Evolutionary conservation across 2,329 filamentous ascomycete genomes (phyloP), one percentile per base, ranked within the genome.

Genomic region (Phoma sp.): DNA sequence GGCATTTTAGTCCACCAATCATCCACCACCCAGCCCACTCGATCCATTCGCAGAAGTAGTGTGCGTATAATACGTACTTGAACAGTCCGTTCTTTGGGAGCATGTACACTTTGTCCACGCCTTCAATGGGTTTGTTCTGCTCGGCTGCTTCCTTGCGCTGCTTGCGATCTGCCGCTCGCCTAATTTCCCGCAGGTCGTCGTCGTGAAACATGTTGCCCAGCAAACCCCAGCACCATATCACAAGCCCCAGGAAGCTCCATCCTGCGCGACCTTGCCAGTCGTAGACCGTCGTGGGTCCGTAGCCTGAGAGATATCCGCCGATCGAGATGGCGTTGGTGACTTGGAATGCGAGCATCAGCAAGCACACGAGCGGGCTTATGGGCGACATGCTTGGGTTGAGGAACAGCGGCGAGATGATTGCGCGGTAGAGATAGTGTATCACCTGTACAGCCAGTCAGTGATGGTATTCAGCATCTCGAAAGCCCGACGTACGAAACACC

Each of bases 41-140:
- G 47, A 96, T 74, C 95, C 95, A 99, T 78, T 99, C 95, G 71
- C 88, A 90, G n/a, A 96, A 81, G 74, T 97, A 99, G 74, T 99
- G 95, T 62, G 95, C 92, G 74, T 89, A 96, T 54, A 98, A 82
- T 70, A 96, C 84, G 67, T 87, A 88, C 61, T 83, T 81, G 77
- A 98, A 99, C 42, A 96, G 77, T 0, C 93, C 92, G 43, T 88
- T 88, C 68, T 91, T 81, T 0, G 95, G 95, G 46, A 99, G 84
- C 77, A 90, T 86, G 74, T 98, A 98, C 57, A 96, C 85, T 77
- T 95, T 96, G 38, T 90, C 84, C 57, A 90, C 87, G 14, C 80
- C 80, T 54, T 81, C 73, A 26, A 74, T 61, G 21, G 78, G 61
- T 62, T 78, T 80, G 14, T 75, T 76, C 23, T 79, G 71, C 64